Conservation (phyloP, 345 rosid species). For the Euclidium syriacum region DNA sequence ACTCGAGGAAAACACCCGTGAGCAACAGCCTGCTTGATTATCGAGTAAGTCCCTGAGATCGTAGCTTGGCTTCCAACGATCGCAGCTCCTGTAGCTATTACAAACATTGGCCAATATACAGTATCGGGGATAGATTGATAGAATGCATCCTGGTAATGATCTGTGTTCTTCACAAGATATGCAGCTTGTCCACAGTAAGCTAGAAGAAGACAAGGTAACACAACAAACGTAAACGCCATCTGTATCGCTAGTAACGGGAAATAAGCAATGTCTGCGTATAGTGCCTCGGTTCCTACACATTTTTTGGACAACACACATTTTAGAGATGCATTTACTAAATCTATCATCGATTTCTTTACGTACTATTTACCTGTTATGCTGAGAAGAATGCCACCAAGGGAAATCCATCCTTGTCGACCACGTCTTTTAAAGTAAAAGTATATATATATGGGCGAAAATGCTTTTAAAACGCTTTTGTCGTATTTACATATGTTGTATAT, state of each 20-base stretch:
- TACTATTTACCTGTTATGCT: conserved; percentile 98
- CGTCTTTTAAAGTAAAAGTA: conserved; percentile 69
- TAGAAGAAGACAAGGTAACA: conserved; percentile 91
- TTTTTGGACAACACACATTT: too few relatives aligned
- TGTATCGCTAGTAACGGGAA: conserved; percentile 86
- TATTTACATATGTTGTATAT: conserved; percentile 68
- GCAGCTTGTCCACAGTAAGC: conserved; percentile 98
- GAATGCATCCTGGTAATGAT: conserved; percentile 63
- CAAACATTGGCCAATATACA: conserved; percentile 73
- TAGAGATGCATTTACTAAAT: too few relatives aligned
- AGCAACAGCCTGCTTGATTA: conserved; percentile 73
- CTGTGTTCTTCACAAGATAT: conserved; percentile 54
- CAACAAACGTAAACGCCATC: conserved; percentile 78
- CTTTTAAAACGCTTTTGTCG: conserved; percentile 66
- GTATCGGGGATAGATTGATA: conserved; percentile 82
- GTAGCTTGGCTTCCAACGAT: conserved; percentile 81
- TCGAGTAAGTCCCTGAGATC: conserved; percentile 69
- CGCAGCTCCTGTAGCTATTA: conserved; percentile 67
- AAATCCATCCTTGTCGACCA: conserved; percentile 62
- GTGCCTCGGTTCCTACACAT: conserved; percentile 95
- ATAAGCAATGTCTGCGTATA: conserved; percentile 89
- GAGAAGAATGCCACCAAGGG: conserved; percentile 91
- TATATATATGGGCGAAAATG: conserved; percentile 77
- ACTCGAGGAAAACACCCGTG: conserved; percentile 82
- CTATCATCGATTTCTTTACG: too few relatives aligned